Evolutionary conservation across 1,284 basidiomycete genomes (phyloP).

Genomic region (Mycosarcoma maydis): DNA sequence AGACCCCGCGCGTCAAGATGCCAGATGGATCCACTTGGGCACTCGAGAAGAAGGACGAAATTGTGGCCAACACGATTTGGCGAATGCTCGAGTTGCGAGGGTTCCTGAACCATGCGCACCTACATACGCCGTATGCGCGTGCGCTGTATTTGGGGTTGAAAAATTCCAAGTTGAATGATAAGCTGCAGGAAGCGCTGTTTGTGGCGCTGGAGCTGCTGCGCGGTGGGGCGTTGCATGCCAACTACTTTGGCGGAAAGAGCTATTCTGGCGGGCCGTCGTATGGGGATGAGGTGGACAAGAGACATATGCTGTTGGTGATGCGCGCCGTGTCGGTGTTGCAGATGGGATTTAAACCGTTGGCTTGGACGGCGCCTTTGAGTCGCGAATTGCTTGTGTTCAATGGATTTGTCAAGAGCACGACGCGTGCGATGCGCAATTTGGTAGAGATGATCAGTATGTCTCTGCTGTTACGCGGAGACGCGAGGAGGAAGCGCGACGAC

Average conservation of each 20-base stretch:
- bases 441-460: constrained; percentile 90
- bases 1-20: constrained; percentile 46
- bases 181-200: constrained; percentile 94
- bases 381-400: constrained; percentile 97
- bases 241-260: constrained; percentile 84
- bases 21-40: constrained; percentile 32
- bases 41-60: constrained; percentile 97
- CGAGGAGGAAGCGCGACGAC: constrained; percentile 85
- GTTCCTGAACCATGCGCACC: constrained; percentile 88
- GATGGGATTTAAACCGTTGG: constrained; percentile 78
- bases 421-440: constrained; percentile 86
- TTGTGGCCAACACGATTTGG: constrained; percentile 98
- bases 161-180: constrained; percentile 86
- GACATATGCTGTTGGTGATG: constrained; percentile 95
- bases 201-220: constrained; percentile 88
- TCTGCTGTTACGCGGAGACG: constrained; percentile 88
- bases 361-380: constrained; percentile 83
- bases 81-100: constrained; percentile 94
- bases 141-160: constrained; percentile 86
- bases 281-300: constrained; percentile 71
- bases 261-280: constrained; percentile 96
- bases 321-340: constrained; percentile 91
- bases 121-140: constrained; percentile 82
- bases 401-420: constrained; percentile 89
- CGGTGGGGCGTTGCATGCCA: constrained; percentile 92